Evolutionary conservation across 2,329 filamentous ascomycete species (phyloP), one percentile per base, ranked within the genome.

Genomic region (Gyromitra esculenta): DNA sequence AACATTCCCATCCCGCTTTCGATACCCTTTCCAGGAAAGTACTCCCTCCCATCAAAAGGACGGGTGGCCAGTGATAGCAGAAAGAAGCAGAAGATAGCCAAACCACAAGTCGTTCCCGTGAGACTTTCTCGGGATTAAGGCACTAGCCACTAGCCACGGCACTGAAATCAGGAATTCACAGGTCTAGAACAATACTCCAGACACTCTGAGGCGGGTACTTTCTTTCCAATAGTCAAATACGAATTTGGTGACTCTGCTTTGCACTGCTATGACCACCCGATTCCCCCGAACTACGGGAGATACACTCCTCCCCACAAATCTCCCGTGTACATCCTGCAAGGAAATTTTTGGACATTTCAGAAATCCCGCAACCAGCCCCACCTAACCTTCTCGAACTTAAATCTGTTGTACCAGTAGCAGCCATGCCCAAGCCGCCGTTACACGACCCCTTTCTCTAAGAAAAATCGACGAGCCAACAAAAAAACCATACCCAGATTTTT

Each of bases 401-500:
- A 68, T 56, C 56, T 63, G 66, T 37, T 59, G 57, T 65, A 75
- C 59, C 39, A 50, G 57, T 65, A 75, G 50, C 31, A 50, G 35
- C 39, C 15, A 56, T 39, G 59, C 31, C 37, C 39, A 75, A 59
- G 41, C 72, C 59, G 65, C 59, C 25, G 72, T 71, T 71, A 65
- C 72, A 71, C 50, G 21, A 43, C 48, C 54, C 37, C 64, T 62
- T 75, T 70, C 54, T 31, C 25, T 31, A 2, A 31, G 25, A 63
- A 56, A n/a, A 21, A 13, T 41, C 3, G 56, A 57, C 50, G 37
- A 52, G 9, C 57, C 21, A 56, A 15, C 37, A 69, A 35, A 4
- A 4, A 31, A 31, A 6, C 50, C 41, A 60, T 59, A 43, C 21
- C 50, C 15, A 57, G 13, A 75, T 48, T 48, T 35, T 13, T 21